Base-by-base conservation (phyloP, 192 early-diverging fungal species). In the Backusella parvicylindrica region DNA sequence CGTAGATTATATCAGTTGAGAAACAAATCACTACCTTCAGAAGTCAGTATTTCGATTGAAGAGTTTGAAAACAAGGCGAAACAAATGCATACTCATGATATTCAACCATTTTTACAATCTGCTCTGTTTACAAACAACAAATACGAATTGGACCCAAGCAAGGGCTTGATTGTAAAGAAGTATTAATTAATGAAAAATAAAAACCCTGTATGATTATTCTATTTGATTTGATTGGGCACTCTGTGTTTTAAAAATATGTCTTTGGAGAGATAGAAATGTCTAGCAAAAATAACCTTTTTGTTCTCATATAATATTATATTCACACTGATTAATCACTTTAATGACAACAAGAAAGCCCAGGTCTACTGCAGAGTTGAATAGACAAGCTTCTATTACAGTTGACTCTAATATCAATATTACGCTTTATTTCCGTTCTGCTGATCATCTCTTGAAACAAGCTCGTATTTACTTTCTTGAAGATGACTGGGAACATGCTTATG, bases 1-100 rank as follows among this genome's bases (percentile, higher is more conserved):
- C 84, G 94, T 78, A 87, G 90, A 32, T 91, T 94, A 75, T 83
- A 91, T 79, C 88, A 92, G 68, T 88, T 91, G 75, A 81, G 78
- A 72, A 81, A 89, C 69, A 87, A 84, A 65, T 72, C 63, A 40
- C 84, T 91, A 73, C 87, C 90, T 28, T 76, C 79, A n/a, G 81
- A 84, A 66, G 78, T 95, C 43, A 74, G 75, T 60, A 88, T 95
- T 56, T 85, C 90, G 37, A 64, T 87, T 66, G 87, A 87, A 32
- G 91, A 93, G 71, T 82, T 94, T 26, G 91, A 91, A 70, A 77
- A 78, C 33, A 77, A 85, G 53, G 80, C 75, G 23, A 77, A 35
- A 66, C 37, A 65, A 71, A 66, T 92, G 74, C 79, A 90, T 30
- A 91, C 91, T 70, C 85, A 89, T 70, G 90, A 93, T 72, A 82